phyloP scores from a whole-genome alignment of 1,284 basidiomycete species.

The Pseudozyma pruni region DNA sequence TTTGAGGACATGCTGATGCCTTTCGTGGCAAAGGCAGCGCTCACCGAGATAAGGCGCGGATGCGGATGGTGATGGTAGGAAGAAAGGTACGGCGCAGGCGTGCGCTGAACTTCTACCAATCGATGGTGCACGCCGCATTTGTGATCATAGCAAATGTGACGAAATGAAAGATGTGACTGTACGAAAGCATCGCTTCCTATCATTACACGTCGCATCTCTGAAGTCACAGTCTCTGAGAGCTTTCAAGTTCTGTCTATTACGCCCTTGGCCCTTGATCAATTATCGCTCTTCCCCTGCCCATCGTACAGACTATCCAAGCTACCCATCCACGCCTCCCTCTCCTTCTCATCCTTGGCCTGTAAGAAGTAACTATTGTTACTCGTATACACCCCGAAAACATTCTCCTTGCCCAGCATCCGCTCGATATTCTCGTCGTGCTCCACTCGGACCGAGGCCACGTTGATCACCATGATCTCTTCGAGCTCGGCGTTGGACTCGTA shows the following conservation, averaged over 20 bases:
- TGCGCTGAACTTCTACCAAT: no score
- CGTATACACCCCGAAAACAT: constrained; percentile 59
- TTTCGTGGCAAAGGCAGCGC: no score
- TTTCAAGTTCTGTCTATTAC: not conserved
- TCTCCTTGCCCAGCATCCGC: constrained; percentile 74
- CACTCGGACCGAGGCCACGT: constrained; percentile 83
- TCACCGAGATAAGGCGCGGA: no score
- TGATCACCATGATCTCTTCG: constrained; percentile 82
- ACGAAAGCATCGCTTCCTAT: no score
- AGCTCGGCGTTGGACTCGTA: constrained; percentile 83
- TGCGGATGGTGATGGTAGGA: no score
- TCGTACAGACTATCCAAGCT: constrained; percentile 22
- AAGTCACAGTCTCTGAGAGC: no score
- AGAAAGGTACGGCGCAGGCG: no score
- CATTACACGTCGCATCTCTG: no score
- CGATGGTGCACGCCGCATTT: no score
- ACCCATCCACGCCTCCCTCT: constrained; percentile 51
- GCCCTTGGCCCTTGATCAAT: not conserved
- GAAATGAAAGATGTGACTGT: no score
- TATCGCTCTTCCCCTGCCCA: not conserved
- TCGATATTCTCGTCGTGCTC: constrained; percentile 88
- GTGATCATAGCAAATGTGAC: no score
- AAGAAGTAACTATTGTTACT: constrained; percentile 54
- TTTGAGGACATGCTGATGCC: no score
- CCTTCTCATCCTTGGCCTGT: constrained; percentile 35